Conservation (phyloP, 2,329 filamentous ascomycete genomes). For the Neonectria neomacrospora region DNA sequence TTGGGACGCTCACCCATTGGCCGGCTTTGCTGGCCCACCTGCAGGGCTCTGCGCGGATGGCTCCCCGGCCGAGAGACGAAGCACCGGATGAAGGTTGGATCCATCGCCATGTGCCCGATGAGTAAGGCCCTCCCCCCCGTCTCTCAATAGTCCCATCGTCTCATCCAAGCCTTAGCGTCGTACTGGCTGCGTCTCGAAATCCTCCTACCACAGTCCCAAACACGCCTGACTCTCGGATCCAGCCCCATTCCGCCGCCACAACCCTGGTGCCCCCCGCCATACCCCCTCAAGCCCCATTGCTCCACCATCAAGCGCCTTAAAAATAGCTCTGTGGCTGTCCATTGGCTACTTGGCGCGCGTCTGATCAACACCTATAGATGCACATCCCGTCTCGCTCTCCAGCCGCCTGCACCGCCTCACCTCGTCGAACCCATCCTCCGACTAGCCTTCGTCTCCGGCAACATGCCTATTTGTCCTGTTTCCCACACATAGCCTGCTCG, state of each 20-base stretch:
- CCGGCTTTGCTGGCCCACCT: not conserved
- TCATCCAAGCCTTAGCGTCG: constrained; percentile 24
- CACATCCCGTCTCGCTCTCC: constrained; percentile 23
- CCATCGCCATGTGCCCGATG: constrained; percentile 17
- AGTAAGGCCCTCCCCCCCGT: constrained; percentile 12
- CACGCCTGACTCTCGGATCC: not conserved
- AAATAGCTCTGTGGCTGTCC: constrained; percentile 32
- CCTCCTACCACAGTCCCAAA: not conserved
- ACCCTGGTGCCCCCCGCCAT: constrained; percentile 17
- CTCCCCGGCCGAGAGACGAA: constrained; percentile 12
- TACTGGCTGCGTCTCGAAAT: not conserved
- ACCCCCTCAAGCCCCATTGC: constrained; percentile 21
- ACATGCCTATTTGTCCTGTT: constrained; percentile 1
- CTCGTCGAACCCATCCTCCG: constrained; percentile 1
- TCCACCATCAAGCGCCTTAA: constrained; percentile 41
- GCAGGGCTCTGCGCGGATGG: constrained; percentile 1
- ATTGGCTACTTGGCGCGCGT: constrained; percentile 41
- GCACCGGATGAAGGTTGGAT: not conserved
- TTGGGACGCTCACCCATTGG: constrained; percentile 40
- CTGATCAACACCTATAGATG: constrained; percentile 21
- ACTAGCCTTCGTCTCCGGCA: constrained; percentile 3
- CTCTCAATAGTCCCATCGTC: constrained; percentile 2
- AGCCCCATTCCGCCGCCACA: constrained; percentile 21
- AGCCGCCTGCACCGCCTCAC: constrained; percentile 35
- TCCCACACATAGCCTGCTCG: constrained; percentile 14